Percentiles rank a stretch among this genome's conserved stretches.
phyloP scores from a whole-genome alignment of 1,284 basidiomycete species.

The Pyrrhoderma lamaoense region DNA sequence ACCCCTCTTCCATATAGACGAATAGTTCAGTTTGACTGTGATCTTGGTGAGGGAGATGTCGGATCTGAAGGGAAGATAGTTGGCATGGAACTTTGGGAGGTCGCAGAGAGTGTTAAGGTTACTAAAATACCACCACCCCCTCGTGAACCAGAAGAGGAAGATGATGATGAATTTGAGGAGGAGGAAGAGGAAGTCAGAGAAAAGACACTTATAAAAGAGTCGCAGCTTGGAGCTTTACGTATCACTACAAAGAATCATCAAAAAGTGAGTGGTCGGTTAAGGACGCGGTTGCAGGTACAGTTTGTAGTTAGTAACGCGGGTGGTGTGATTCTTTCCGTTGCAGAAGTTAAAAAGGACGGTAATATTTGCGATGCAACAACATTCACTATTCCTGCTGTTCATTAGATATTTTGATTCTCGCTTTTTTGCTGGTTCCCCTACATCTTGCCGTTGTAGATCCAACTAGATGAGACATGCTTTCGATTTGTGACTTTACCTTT shows the following conservation, averaged over 20 bases:
- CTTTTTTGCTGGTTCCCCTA: neutral
- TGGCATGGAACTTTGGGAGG: constrained; percentile 85
- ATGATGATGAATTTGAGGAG: constrained; percentile 46
- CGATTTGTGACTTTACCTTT: too few relatives aligned
- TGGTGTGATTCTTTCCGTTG: constrained; percentile 40
- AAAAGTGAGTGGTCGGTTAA: constrained; percentile 42
- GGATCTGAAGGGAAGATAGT: constrained; percentile 39
- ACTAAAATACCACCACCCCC: constrained; percentile 54
- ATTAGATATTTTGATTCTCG: neutral
- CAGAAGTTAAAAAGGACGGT: constrained; percentile 39
- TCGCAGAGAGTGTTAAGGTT: constrained; percentile 71
- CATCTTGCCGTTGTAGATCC: neutral
- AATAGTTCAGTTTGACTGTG: constrained; percentile 63
- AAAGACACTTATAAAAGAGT: constrained; percentile 57
- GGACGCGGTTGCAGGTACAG: constrained; percentile 56
- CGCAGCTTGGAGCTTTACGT: constrained; percentile 47
- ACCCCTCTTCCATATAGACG: constrained; percentile 78
- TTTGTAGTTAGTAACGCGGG: constrained; percentile 51
- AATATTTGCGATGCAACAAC: constrained; percentile 24
- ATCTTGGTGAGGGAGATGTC: constrained; percentile 41
- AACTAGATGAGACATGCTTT: too few relatives aligned
- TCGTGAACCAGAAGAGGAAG: constrained; percentile 45
- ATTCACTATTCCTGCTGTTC: constrained; percentile 17
- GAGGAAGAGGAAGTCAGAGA: constrained; percentile 38
- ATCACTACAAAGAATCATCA: constrained; percentile 41